These are phyloP conservation scores for Amniculicola lignicola DNA, from an alignment of 495 filamentous ascomycete species.

Conservation along the genomic window DNA sequence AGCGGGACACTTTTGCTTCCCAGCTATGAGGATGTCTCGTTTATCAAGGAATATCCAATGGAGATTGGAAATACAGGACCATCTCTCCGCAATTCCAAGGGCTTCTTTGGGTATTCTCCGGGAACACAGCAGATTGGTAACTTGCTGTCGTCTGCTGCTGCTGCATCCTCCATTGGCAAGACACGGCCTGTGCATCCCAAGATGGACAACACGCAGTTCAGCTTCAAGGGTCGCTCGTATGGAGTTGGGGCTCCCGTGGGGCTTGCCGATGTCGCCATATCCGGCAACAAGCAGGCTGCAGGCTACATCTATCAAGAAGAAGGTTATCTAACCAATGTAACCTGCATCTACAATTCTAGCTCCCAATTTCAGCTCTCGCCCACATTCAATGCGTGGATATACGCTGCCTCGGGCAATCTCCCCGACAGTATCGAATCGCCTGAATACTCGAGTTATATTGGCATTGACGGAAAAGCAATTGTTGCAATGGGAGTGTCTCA, in stretches of 20 bases:
- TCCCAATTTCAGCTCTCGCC: conserved; percentile 10
- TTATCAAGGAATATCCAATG: conserved; percentile 29
- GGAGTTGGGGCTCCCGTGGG: conserved; percentile 41
- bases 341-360: conserved; percentile 40
- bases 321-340: conserved; percentile 33
- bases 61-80: conserved; percentile 29
- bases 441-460: conserved; percentile 36
- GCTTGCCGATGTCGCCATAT: conserved; percentile 33
- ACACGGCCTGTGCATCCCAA: conserved; percentile 30
- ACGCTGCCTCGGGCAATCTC: conserved; percentile 30
- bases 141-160: conserved; percentile 32
- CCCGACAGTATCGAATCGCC: conserved; percentile 30
- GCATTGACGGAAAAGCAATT: conserved; percentile 30
- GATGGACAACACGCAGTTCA: conserved; percentile 42
- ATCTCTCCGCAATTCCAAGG: conserved; percentile 29
- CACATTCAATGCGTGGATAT: conserved; percentile 20
- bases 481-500: conserved; percentile 36
- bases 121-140: conserved; percentile 33
- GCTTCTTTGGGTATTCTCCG: conserved; percentile 39
- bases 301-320: conserved; percentile 38
- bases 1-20: conserved; percentile 28
- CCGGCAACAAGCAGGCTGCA: conserved; percentile 15
- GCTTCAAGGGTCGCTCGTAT: conserved; percentile 40
- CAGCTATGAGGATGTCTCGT: conserved; percentile 35
- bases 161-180: conserved; percentile 33